phyloP scores from a whole-genome alignment of 345 rosid species.

The Eucalyptus viminalis region DNA sequence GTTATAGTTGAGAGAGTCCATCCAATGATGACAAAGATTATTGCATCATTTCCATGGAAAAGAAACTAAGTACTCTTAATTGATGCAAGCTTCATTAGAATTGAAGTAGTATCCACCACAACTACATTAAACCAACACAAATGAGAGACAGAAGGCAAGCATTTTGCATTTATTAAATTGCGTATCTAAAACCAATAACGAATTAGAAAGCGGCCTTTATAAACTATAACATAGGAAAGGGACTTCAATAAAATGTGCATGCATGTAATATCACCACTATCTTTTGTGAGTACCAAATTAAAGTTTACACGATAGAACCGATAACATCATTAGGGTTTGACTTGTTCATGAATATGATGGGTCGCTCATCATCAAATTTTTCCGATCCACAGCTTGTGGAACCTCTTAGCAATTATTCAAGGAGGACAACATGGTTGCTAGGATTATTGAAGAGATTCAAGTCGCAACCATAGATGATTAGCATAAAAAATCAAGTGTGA shows the following conservation, averaged over 20 bases:
- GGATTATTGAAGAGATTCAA: background rate
- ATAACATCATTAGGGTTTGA: background rate
- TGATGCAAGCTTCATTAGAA: background rate
- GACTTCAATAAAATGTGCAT: background rate
- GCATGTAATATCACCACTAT: background rate
- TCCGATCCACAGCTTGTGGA: no score
- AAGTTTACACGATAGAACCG: accelerated
- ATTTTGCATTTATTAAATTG: background rate
- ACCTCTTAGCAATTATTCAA: background rate
- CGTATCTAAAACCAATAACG: background rate
- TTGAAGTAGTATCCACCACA: background rate
- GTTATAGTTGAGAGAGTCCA: background rate
- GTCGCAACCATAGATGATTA: background rate
- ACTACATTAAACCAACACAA: background rate
- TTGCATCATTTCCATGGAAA: background rate
- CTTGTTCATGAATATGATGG: background rate
- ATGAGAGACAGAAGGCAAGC: background rate
- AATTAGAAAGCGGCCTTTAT: background rate
- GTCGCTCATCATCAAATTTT: background rate
- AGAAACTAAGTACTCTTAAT: background rate
- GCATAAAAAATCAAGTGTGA: background rate
- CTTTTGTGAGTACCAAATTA: background rate
- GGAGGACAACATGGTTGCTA: background rate
- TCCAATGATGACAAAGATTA: background rate
- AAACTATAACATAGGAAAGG: background rate